Base-by-base conservation (phyloP, 148 eudicot genomes). In the Spergularia marina region DNA sequence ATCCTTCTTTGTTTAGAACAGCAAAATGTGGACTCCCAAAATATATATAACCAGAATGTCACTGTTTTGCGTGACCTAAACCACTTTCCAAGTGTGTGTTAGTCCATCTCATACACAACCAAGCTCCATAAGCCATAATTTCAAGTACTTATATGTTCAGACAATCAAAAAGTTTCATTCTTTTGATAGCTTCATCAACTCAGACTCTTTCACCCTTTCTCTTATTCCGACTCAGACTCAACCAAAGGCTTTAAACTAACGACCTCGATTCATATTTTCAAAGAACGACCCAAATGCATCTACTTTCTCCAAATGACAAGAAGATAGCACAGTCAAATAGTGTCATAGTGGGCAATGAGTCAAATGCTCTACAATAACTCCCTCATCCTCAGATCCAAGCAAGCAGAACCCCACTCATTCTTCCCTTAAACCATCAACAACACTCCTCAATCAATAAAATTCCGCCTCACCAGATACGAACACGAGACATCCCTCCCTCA, bases 301-400 rank as follows among this genome's bases (percentile, higher is more conserved):
- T n/a, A 66, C 12, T 44, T 66, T 53, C 16, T 17, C n/a, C 15
- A 2, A 10, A 49, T 51, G 25, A 49, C 16, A 68, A n/a, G 23
- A 51, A 12, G 71, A 7, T 49, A n/a, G 25, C 70, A 17, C 25
- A 58, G 13, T 6, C 53, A 4, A 44, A 56, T 54, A 17, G 61
- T 25, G 13, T 12, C 10, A 56, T 54, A n/a, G 61, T 25, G 14
- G n/a, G 4, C 9, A 65, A 40, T 20, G 16, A 56, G 8, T 8
- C 47, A 41, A 36, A 57, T n/a, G 16, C 34, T 60, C 75, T 10
- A 60, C 44, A 61, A 17, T 25, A 34, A 49, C 47, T 15, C 12
- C 47, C 39, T 53, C 30, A 59, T 59, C 54, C 79, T 69, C 73
- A 21, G 17, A 69, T 41, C 74, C 51, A 69, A 69, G 56, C 52